Conservation (phyloP, 2,329 filamentous ascomycete species). For the Aureobasidium sp. region DNA sequence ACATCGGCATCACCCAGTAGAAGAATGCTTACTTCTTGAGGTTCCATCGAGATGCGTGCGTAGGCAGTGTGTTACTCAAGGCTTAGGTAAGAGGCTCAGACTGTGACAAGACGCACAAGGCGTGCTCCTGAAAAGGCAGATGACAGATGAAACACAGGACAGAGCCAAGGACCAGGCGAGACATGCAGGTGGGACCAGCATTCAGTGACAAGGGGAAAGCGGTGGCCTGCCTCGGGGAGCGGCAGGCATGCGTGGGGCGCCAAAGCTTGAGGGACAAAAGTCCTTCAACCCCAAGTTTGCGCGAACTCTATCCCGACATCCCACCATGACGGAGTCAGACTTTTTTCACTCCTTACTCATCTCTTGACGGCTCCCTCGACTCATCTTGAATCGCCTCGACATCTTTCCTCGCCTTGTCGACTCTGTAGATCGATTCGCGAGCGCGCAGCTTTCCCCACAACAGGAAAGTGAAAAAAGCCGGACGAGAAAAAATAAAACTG, state of each 20-base stretch:
- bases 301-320: slow-evolving; percentile 14
- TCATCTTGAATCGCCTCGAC: not conserved
- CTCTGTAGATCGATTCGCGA: not conserved
- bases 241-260: slow-evolving; percentile 3
- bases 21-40: slow-evolving; percentile 44
- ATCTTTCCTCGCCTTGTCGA: not conserved
- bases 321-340: slow-evolving; percentile 12
- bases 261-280: not conserved
- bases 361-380: not conserved
- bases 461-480: not conserved
- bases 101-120: not conserved
- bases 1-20: slow-evolving; percentile 53
- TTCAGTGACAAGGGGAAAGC: not conserved
- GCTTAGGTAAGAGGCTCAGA: not conserved
- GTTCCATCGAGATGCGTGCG: slow-evolving; percentile 9
- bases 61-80: not conserved
- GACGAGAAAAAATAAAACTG: slow-evolving; percentile 2
- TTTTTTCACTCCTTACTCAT: not conserved
- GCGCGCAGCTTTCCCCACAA: not conserved
- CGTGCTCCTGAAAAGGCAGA: not conserved
- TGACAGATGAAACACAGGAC: not conserved
- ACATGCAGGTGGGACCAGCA: not conserved
- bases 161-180: not conserved
- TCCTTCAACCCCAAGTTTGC: not conserved
- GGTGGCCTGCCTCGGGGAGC: not conserved